These are phyloP conservation scores for Schrenkiella parvula DNA, from an alignment of 345 rosid genomes.

Conservation along the genomic window DNA sequence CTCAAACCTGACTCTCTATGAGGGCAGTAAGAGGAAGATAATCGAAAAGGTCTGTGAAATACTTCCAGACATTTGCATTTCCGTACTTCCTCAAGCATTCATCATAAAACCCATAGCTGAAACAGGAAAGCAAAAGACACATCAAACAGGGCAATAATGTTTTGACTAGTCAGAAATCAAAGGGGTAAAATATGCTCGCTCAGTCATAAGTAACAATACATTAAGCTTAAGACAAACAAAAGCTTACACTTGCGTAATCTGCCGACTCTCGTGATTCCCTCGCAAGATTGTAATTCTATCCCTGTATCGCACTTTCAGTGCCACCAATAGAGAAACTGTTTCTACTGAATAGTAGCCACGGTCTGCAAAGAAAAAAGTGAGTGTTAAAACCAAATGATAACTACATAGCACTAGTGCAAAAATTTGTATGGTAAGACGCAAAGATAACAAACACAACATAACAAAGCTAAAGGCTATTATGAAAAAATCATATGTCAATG, in stretches of 20 bases:
- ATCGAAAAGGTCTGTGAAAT: slow-evolving; percentile 87
- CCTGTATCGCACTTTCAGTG: slow-evolving; percentile 91
- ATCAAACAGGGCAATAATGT: neutral
- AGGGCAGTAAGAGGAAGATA: slow-evolving; percentile 93
- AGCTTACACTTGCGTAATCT: slow-evolving; percentile 99
- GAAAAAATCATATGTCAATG: neutral
- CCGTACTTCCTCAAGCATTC: slow-evolving; percentile 41
- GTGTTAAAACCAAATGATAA: neutral
- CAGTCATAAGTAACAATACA: neutral
- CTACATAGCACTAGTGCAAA: neutral
- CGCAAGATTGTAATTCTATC: slow-evolving; percentile 92
- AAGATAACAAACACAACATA: too few species aligned
- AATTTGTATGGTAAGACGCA: too few species aligned
- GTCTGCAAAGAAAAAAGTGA: slow-evolving; percentile 45
- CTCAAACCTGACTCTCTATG: slow-evolving; percentile 86
- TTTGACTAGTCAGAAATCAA: neutral
- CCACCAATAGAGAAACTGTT: slow-evolving; percentile 94
- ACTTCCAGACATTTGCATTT: slow-evolving; percentile 95
- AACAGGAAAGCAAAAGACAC: neutral
- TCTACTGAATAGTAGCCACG: slow-evolving; percentile 99
- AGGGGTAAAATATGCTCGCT: neutral
- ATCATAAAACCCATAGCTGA: slow-evolving; percentile 40
- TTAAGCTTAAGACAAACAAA: neutral
- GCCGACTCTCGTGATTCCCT: slow-evolving; percentile 99
- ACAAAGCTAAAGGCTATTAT: neutral